Base-by-base conservation (phyloP, 176 grass and related monocot species). In the Avena eriantha region DNA sequence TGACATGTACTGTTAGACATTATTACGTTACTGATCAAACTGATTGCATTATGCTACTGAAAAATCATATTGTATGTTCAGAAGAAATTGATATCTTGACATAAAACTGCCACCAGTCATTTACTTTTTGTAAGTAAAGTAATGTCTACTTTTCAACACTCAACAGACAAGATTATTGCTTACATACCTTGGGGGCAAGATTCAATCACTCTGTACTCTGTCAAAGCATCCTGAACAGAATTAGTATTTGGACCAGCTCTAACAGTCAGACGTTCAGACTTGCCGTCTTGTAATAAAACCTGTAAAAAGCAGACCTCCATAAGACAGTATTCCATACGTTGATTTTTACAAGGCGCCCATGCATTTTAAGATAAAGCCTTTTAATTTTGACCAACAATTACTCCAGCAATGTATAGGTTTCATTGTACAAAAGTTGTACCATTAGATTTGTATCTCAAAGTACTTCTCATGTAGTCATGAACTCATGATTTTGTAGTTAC, bases 121-220 rank as follows among this genome's bases (percentile, higher is more conserved):
- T 78, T 43, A 31, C 33, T 83, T 73, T 83, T 79, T 11, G 10
- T 23, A 68, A 68, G 3, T 78, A 31, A 75, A 73, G 9, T 7
- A 73, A 39, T 15, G 23, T 58, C 73, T 79, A 19, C 11, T 36
- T 46, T 79, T 21, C 68, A 83, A 69, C 3, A 81, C 63, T 35
- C 67, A 65, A 58, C 1, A 81, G 26, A 35, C 4, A 58, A 39
- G 5, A 65, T 46, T 68, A 24, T 47, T 61, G 63, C 21, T 84
- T 63, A 45, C 81, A 46, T 81, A 98, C 96, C 96, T 84, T 88
- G 66, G 75, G 75, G 54, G 79, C 83, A 96, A 91, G 86, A 86
- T 89, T 93, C 79, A 80, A 98, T 94, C 79, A 98, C 90, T 77
- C 71, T 83, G 82, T 96, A 96, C 69, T 98, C 93, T 88, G 96